Conservation (phyloP, 78 protist species). For the Dictyostelium brefeldianum region DNA sequence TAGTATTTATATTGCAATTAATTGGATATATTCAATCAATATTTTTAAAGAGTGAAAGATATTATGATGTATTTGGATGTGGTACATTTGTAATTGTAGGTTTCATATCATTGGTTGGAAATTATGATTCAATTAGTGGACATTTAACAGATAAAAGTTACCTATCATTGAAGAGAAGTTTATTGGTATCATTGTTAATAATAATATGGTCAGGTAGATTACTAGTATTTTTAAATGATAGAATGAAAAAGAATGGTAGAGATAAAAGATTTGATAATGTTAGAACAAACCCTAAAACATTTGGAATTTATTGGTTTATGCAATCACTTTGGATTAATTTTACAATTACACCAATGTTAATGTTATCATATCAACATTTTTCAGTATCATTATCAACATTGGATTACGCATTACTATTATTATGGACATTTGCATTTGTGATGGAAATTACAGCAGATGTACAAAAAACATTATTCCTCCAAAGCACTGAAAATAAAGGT, state of each 20-base stretch:
- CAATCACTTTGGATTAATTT: conserved; percentile 26
- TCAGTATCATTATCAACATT: background rate
- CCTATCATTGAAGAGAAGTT: background rate
- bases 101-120: background rate
- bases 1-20: conserved; percentile 15
- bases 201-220: conserved; percentile 27
- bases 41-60: conserved; percentile 19
- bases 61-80: conserved; percentile 58
- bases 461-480: conserved; percentile 29
- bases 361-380: background rate
- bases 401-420: conserved; percentile 7
- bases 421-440: background rate
- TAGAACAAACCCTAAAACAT: conserved; percentile 14
- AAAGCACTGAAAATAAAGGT: background rate
- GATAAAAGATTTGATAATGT: conserved; percentile 62
- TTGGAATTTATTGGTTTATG: conserved; percentile 41
- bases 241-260: conserved; percentile 14
- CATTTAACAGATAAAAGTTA: conserved; percentile 5
- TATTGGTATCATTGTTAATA: background rate
- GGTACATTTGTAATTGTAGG: background rate
- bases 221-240: background rate
- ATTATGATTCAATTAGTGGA: background rate
- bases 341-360: background rate
- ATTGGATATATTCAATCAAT: conserved; percentile 6
- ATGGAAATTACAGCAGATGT: conserved; percentile 29